A percentile compares a stretch with the other conserved stretches of the same genome.
Evolutionary conservation across 148 eudicot species (phyloP).

Genomic region (Rhododendron molle): DNA sequence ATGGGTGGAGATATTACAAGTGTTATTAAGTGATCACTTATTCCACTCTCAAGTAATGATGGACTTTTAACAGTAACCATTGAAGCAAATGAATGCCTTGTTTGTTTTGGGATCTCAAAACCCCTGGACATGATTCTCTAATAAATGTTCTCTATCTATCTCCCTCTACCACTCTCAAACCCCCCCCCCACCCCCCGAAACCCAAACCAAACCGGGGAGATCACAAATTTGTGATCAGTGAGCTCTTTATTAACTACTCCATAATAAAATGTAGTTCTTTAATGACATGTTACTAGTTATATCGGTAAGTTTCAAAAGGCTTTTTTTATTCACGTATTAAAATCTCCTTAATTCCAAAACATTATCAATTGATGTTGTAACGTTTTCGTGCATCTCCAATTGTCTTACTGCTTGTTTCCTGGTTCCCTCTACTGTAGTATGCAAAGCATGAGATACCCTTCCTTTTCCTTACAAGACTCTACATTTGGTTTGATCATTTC

Average conservation of each 20-base stretch:
- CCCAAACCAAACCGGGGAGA: too few relatives aligned
- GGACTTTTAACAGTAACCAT: too few relatives aligned
- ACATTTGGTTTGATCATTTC: background rate
- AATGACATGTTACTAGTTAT: background rate
- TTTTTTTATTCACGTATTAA: background rate
- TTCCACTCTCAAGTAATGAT: too few relatives aligned
- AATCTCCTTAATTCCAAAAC: conserved; percentile 4
- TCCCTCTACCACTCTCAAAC: too few relatives aligned
- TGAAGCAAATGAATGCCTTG: background rate
- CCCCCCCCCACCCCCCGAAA: too few relatives aligned
- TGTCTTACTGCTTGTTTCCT: background rate
- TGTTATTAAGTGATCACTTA: too few relatives aligned
- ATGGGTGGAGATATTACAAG: too few relatives aligned
- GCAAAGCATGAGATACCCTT: background rate
- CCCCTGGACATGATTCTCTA: too few relatives aligned
- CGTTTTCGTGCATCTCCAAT: background rate
- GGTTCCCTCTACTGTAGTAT: background rate
- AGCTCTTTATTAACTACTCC: background rate
- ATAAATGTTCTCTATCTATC: too few relatives aligned
- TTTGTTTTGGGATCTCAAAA: too few relatives aligned
- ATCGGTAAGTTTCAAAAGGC: background rate
- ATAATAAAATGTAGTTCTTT: background rate
- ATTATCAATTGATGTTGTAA: background rate
- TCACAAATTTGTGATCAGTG: background rate
- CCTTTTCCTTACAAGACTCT: background rate